Evolutionary conservation across 805 yeast species (phyloP).

Genomic region (Pichia deserticola): DNA sequence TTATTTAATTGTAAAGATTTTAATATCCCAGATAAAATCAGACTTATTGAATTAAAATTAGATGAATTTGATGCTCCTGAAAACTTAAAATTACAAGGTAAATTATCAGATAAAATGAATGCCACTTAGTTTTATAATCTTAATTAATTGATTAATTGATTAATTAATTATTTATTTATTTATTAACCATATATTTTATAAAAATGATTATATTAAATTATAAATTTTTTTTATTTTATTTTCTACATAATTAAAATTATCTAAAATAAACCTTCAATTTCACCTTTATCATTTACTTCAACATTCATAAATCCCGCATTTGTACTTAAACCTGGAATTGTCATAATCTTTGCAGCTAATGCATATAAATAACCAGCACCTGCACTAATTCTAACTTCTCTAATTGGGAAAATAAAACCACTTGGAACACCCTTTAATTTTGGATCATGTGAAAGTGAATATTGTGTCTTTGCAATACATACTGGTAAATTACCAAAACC

Average conservation of each 20-base stretch:
- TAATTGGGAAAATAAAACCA: constrained; percentile 71
- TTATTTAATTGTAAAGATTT: constrained; percentile 41
- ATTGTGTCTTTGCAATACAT: constrained; percentile 82
- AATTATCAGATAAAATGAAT: constrained; percentile 35
- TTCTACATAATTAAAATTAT: background rate
- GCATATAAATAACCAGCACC: constrained; percentile 87
- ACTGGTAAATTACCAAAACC: constrained; percentile 75
- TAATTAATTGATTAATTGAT: too few species aligned
- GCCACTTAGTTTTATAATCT: constrained; percentile 6
- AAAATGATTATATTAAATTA: background rate
- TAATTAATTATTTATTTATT: background rate
- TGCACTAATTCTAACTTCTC: constrained; percentile 77
- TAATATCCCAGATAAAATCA: constrained; percentile 48
- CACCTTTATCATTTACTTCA: constrained; percentile 72
- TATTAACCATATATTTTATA: too few species aligned
- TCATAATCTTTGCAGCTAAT: constrained; percentile 78
- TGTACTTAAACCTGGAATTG: constrained; percentile 82
- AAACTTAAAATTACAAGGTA: constrained; percentile 60
- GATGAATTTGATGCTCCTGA: constrained; percentile 65
- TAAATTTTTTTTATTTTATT: background rate
- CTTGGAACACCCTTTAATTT: constrained; percentile 77
- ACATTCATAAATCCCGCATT: constrained; percentile 84
- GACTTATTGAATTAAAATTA: constrained; percentile 62
- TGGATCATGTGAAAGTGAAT: constrained; percentile 78
- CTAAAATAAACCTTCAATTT: constrained; percentile 73